phyloP scores from a whole-genome alignment of 2,329 filamentous ascomycete genomes.

The Achaetomium macrosporum region DNA sequence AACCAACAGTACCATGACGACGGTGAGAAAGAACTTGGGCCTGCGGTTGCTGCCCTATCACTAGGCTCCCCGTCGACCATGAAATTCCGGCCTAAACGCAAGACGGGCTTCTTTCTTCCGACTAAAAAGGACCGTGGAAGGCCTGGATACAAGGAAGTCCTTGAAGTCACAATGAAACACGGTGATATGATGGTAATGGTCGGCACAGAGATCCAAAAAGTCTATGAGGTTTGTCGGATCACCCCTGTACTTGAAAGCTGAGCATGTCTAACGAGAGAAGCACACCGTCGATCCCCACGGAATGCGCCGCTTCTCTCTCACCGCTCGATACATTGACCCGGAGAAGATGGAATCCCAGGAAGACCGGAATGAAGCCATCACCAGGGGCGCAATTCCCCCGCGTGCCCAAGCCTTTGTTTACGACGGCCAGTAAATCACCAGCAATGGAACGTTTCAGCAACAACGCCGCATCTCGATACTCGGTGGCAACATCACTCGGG shows the following conservation, averaged over 20 bases:
- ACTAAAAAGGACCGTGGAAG: conserved; percentile 16
- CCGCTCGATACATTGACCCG: conserved; percentile 46
- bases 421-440: conserved; percentile 10
- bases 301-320: conserved; percentile 51
- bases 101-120: conserved; percentile 20
- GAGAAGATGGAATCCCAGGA: conserved; percentile 32
- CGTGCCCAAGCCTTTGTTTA: conserved; percentile 24
- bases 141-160: conserved; percentile 27
- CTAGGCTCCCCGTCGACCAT: conserved; percentile 54
- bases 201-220: conserved; percentile 51
- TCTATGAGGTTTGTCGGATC: conserved; percentile 45
- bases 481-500: background rate
- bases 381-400: conserved; percentile 33
- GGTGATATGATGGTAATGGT: conserved; percentile 63
- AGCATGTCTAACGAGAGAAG: conserved; percentile 28
- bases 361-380: conserved; percentile 24
- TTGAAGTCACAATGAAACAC: conserved; percentile 46
- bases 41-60: conserved; percentile 56
- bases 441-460: background rate
- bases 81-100: conserved; percentile 50
- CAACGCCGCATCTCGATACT: background rate
- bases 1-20: conserved; percentile 56
- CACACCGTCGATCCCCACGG: conserved; percentile 48
- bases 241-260: background rate
- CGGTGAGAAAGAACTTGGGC: conserved; percentile 56